phyloP scores from a whole-genome alignment of 225 moss, liverwort and hornwort species.

The Asterella californica region DNA sequence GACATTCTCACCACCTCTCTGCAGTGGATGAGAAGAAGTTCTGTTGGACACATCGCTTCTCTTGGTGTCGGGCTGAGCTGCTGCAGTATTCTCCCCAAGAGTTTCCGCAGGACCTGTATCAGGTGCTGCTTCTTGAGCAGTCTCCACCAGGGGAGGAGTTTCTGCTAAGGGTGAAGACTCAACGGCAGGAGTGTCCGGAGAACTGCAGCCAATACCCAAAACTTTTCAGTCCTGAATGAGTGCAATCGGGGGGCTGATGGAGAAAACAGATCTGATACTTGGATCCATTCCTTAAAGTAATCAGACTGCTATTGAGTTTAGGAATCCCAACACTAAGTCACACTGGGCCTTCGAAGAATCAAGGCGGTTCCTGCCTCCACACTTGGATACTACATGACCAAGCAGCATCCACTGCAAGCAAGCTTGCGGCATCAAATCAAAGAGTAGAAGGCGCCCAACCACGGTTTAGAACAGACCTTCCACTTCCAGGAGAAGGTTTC shows the following conservation, averaged over 20 bases:
- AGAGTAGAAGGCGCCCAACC: neutral
- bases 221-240: neutral
- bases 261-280: neutral
- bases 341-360: neutral
- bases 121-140: constrained; percentile 43
- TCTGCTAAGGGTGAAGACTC: constrained; percentile 82
- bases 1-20: constrained; percentile 71
- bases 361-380: neutral
- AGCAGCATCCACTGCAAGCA: neutral
- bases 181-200: constrained; percentile 70
- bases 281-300: neutral
- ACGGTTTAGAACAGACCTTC: constrained; percentile 47
- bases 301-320: neutral
- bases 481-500: constrained; percentile 92
- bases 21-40: constrained; percentile 47
- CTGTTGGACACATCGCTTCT: constrained; percentile 34
- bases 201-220: constrained; percentile 52
- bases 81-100: constrained; percentile 45
- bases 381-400: neutral
- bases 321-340: neutral
- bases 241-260: neutral
- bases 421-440: neutral
- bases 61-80: constrained; percentile 32
- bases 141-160: constrained; percentile 65
- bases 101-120: constrained; percentile 41